Conservation (phyloP, 202 grass and related monocot species). For the Elaeis oleifera region DNA sequence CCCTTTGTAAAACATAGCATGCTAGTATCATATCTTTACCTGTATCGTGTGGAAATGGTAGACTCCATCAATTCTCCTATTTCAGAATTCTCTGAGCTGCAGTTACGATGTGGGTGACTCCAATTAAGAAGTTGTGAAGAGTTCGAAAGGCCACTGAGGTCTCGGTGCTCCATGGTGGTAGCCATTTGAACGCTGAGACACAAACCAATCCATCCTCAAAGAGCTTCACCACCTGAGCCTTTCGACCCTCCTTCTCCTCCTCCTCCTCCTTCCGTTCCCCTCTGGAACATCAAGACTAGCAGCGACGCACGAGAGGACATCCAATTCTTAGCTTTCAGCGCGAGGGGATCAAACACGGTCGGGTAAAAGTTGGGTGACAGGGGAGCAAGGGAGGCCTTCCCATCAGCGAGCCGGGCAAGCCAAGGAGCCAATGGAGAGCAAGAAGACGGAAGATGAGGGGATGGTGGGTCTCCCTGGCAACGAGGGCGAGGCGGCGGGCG, state of each 20-base stretch:
- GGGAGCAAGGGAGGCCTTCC: conserved; percentile 22
- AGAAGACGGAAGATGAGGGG: conserved; percentile 53
- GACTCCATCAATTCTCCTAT: conserved; percentile 62
- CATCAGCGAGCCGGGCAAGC: conserved; percentile 24
- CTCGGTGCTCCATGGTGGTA: conserved; percentile 76
- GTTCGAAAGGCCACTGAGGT: conserved; percentile 61
- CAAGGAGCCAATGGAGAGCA: conserved; percentile 76
- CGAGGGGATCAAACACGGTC: conserved; percentile 62
- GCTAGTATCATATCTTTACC: conserved; percentile 32
- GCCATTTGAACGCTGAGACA: conserved; percentile 65
- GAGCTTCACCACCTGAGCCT: conserved; percentile 18
- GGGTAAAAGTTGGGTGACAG: conserved; percentile 47
- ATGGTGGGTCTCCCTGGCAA: conserved; percentile 45
- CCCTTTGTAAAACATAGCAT: background rate
- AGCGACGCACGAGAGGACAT: conserved; percentile 49
- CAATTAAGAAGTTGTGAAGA: conserved; percentile 52
- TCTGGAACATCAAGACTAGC: conserved; percentile 14
- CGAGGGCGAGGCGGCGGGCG: conserved; percentile 42
- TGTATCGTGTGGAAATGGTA: conserved; percentile 64
- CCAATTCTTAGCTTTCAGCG: conserved; percentile 79
- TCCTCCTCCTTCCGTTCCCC: conserved; percentile 1
- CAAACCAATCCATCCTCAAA: conserved; percentile 65
- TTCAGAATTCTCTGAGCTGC: conserved; percentile 16
- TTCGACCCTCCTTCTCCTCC: conserved; percentile 13
- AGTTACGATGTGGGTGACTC: conserved; percentile 45